Conservation (phyloP, 495 filamentous ascomycete species). For the Penicillium canescens region DNA sequence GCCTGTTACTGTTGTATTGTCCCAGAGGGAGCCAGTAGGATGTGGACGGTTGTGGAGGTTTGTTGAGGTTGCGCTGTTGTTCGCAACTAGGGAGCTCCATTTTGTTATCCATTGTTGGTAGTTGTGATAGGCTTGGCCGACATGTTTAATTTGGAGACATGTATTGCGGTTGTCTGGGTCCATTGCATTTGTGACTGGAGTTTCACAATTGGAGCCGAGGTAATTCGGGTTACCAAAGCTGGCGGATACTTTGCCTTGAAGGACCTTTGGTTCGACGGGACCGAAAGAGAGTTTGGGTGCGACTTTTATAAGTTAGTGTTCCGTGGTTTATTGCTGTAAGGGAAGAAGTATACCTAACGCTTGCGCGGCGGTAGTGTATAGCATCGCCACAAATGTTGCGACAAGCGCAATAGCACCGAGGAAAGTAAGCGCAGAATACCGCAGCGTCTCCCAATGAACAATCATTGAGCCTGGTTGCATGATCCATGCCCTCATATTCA, state of each 20-base stretch:
- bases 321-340: not conserved
- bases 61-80: slow-evolving; percentile 35
- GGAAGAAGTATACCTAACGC: slow-evolving; percentile 47
- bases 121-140: slow-evolving; percentile 59
- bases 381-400: slow-evolving; percentile 60
- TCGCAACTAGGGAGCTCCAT: slow-evolving; percentile 48
- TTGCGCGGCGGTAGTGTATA: slow-evolving; percentile 75
- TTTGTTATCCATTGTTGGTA: slow-evolving; percentile 43
- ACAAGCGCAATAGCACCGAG: slow-evolving; percentile 59
- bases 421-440: slow-evolving; percentile 58
- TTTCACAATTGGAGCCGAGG: slow-evolving; percentile 53
- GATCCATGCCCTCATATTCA: slow-evolving; percentile 64
- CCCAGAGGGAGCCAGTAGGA: slow-evolving; percentile 57
- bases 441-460: slow-evolving; percentile 62
- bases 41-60: slow-evolving; percentile 45
- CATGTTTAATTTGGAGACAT: slow-evolving; percentile 65
- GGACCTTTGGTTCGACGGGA: slow-evolving; percentile 33
- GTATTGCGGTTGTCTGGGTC: slow-evolving; percentile 44
- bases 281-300: slow-evolving; percentile 62
- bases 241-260: slow-evolving; percentile 58
- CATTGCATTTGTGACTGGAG: slow-evolving; percentile 47
- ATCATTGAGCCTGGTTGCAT: slow-evolving; percentile 66
- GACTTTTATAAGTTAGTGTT: slow-evolving; percentile 36
- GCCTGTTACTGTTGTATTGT: slow-evolving; percentile 64
- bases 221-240: slow-evolving; percentile 60